Evolutionary conservation across 768 basidiomycete genomes (phyloP).

Genomic region (Suillus placidus): DNA sequence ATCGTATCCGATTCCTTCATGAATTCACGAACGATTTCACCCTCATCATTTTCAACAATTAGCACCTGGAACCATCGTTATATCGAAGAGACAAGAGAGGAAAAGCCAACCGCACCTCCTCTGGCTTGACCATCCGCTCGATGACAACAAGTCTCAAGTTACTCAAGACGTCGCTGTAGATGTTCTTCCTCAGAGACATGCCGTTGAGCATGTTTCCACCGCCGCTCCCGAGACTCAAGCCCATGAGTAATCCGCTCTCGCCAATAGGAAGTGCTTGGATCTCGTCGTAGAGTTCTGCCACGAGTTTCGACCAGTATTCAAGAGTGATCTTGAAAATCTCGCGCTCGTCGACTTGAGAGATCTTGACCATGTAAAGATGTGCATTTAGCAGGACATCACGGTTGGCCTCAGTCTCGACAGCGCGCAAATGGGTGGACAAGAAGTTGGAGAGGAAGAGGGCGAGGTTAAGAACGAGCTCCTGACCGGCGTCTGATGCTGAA

Average conservation of each 20-base stretch:
- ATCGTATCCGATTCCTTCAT: conserved; percentile 99
- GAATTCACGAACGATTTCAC: conserved; percentile 98
- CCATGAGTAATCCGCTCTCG: conserved; percentile 85
- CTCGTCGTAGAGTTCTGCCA: conserved; percentile 96
- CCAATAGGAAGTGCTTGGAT: conserved; percentile 90
- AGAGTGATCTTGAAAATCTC: conserved; percentile 99
- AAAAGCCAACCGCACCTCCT: conserved; percentile 68
- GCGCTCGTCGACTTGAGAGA: conserved; percentile 96
- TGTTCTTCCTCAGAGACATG: conserved; percentile 86
- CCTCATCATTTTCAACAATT: conserved; percentile 99
- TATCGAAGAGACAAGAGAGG: conserved; percentile 8
- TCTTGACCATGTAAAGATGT: conserved; percentile 97
- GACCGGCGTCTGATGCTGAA: conserved; percentile 87
- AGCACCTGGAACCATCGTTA: conserved; percentile 63
- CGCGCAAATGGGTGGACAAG: conserved; percentile 88
- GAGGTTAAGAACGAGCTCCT: conserved; percentile 96
- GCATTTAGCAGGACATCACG: conserved; percentile 95
- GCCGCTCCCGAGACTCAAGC: conserved; percentile 73
- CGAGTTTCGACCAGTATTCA: conserved; percentile 97
- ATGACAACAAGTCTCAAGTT: conserved; percentile 95
- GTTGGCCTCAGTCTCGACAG: conserved; percentile 90
- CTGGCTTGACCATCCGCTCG: conserved; percentile 99
- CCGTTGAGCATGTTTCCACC: conserved; percentile 72
- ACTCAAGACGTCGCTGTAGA: conserved; percentile 93
- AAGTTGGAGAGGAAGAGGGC: conserved; percentile 98